phyloP scores from a whole-genome alignment of 495 filamentous ascomycete genomes.

The Geopyxis carbonaria region DNA sequence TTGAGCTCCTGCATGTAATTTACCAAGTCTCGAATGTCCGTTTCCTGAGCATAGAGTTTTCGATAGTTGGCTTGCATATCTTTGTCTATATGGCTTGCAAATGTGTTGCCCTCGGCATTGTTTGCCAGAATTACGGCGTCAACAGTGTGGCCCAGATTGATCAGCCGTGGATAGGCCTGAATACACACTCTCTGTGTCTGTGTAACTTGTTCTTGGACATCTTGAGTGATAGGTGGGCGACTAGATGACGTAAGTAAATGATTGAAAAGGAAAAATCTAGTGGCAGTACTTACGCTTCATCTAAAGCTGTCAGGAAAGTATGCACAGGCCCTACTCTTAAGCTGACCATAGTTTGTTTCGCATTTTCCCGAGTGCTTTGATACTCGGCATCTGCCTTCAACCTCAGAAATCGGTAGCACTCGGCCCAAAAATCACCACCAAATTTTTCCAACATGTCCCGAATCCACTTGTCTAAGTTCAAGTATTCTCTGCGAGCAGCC shows the following conservation, averaged over 20 bases:
- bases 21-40: constrained; percentile 64
- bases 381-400: constrained; percentile 74
- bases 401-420: constrained; percentile 41
- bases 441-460: constrained; percentile 28
- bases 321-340: constrained; percentile 73
- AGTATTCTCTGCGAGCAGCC: constrained; percentile 63
- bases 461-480: constrained; percentile 72
- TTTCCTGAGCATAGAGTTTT: constrained; percentile 81
- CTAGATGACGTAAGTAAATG: constrained; percentile 6
- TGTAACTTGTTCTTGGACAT: constrained; percentile 22
- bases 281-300: constrained; percentile 32
- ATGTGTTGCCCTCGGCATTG: constrained; percentile 55
- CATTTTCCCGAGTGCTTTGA: constrained; percentile 46
- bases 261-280: not conserved
- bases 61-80: constrained; percentile 96
- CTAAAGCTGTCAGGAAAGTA: constrained; percentile 58
- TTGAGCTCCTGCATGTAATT: constrained; percentile 70
- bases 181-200: constrained; percentile 68
- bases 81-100: constrained; percentile 60
- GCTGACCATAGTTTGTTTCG: constrained; percentile 45
- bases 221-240: constrained; percentile 22
- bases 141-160: constrained; percentile 85
- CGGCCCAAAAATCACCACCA: constrained; percentile 21
- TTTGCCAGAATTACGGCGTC: constrained; percentile 81
- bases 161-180: constrained; percentile 81